Conservation (phyloP, 371 early-diverging fungal species). For the Circinella umbellata region DNA sequence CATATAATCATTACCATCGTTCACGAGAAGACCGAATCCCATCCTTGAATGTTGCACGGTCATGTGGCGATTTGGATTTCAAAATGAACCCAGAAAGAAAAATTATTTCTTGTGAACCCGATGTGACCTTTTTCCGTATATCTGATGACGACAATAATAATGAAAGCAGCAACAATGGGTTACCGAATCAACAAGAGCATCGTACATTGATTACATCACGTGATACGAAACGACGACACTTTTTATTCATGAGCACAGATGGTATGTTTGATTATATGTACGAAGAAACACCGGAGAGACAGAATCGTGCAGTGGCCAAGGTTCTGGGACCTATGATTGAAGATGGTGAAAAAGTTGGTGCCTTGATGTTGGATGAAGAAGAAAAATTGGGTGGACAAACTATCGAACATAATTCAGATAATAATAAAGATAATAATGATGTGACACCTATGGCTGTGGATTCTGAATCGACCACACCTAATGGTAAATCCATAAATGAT, state of each 20-base stretch:
- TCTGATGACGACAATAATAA: conserved; percentile 28
- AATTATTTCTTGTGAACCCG: conserved; percentile 64
- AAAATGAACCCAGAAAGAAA: conserved; percentile 60
- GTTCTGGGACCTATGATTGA: conserved; percentile 53
- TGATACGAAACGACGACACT: conserved; percentile 44
- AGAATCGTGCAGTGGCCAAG: conserved; percentile 52
- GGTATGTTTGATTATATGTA: conserved; percentile 60
- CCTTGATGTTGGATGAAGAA: conserved; percentile 41
- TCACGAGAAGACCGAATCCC: conserved; percentile 51
- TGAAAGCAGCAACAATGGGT: background rate
- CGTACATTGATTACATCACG: conserved; percentile 29
- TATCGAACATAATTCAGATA: conserved; percentile 34
- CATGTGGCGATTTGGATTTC: conserved; percentile 69
- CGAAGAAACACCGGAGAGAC: conserved; percentile 53
- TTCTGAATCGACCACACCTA: background rate
- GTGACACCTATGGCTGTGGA: conserved; percentile 8
- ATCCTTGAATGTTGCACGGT: conserved; percentile 66
- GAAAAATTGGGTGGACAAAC: conserved; percentile 32
- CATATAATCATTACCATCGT: conserved; percentile 12
- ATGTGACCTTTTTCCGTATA: conserved; percentile 61
- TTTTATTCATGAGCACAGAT: conserved; percentile 55
- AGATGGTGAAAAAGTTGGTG: conserved; percentile 54
- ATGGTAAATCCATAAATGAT: background rate
- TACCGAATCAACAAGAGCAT: no score
- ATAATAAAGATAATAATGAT: conserved; percentile 8